Evolutionary conservation across 2,329 filamentous ascomycete species (phyloP).

Genomic region (Aspergillus sp.): DNA sequence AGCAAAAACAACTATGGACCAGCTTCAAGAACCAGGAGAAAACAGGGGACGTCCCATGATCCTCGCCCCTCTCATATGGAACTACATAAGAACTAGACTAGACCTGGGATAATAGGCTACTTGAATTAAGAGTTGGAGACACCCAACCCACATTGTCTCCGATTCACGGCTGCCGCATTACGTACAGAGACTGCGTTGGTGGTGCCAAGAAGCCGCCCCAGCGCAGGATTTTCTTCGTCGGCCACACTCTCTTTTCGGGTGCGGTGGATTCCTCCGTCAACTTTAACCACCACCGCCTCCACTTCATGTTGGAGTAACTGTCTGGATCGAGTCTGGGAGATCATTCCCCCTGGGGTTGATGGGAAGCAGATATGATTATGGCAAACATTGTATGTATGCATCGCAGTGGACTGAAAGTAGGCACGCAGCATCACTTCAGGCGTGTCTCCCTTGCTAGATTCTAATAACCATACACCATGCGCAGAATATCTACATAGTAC

Average conservation of each 20-base stretch:
- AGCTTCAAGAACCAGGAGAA: neutral
- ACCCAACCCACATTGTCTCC: neutral
- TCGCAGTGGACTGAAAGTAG: too few species aligned
- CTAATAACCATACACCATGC: too few species aligned
- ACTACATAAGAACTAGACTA: neutral
- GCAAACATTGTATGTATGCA: too few species aligned
- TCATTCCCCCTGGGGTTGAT: neutral
- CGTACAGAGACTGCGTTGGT: neutral
- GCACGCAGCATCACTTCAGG: too few species aligned
- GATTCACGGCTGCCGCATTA: slow-evolving; percentile 8
- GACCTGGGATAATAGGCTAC: neutral
- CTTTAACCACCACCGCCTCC: neutral
- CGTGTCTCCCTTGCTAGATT: too few species aligned
- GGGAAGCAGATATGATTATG: neutral
- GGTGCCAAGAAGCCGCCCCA: neutral
- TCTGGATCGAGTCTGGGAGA: neutral
- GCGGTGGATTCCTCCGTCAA: slow-evolving; percentile 2
- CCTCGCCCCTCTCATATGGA: neutral
- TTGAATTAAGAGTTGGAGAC: neutral
- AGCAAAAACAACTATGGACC: neutral
- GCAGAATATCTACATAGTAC: too few species aligned
- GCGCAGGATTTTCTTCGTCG: neutral
- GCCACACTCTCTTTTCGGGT: neutral
- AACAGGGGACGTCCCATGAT: neutral
- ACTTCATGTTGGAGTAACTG: neutral